Evolutionary conservation across 2,329 filamentous ascomycete species (phyloP).

Genomic region (Claviceps spartinae): DNA sequence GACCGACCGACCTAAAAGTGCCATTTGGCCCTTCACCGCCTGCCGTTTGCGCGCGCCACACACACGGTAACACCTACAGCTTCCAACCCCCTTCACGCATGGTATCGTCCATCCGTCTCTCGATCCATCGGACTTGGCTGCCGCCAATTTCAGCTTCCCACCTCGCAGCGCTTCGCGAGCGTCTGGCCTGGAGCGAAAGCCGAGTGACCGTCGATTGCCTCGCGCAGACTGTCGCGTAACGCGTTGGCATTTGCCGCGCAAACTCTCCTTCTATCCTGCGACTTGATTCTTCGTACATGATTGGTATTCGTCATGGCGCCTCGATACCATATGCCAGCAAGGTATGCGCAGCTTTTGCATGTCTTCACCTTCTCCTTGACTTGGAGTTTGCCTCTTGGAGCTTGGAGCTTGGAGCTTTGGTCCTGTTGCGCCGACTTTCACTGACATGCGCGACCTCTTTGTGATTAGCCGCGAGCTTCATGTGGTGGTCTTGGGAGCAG

Average conservation of each 20-base stretch:
- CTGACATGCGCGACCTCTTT: not conserved
- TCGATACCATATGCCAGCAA: constrained; percentile 7
- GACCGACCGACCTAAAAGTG: too few species aligned
- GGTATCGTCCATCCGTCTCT: not conserved
- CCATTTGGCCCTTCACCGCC: not conserved
- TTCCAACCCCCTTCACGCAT: not conserved
- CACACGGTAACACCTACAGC: not conserved
- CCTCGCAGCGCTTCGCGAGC: not conserved
- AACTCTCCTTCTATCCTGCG: not conserved
- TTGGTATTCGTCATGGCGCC: constrained; percentile 5
- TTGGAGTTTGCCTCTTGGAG: too few species aligned
- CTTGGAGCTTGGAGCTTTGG: not conserved
- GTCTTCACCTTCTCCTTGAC: not conserved
- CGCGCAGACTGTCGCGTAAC: not conserved
- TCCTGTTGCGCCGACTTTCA: not conserved
- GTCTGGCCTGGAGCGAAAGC: not conserved
- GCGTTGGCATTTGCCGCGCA: not conserved
- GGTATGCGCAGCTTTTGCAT: not conserved
- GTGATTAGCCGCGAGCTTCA: constrained; percentile 59
- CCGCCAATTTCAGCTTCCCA: not conserved
- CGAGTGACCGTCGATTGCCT: not conserved
- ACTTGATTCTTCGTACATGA: not conserved
- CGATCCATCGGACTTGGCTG: not conserved
- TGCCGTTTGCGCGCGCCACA: not conserved
- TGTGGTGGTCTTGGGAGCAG: constrained; percentile 70